Conservation (phyloP, 805 yeast genomes). For the Blastobotrys attinorum region DNA sequence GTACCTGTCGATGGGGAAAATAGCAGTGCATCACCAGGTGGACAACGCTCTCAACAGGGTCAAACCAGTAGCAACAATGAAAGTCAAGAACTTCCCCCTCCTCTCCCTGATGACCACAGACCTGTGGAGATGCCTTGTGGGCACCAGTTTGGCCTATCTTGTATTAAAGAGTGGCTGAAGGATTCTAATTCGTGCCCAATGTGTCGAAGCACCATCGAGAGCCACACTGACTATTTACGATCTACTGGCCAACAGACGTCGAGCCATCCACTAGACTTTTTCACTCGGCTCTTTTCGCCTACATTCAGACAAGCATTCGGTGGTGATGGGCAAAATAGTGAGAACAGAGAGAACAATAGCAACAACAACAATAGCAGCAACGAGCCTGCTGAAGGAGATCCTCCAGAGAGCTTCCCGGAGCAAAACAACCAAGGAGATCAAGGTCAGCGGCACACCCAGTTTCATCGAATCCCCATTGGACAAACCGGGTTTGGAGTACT, state of each 20-base stretch:
- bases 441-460: background rate
- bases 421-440: background rate
- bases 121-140: conserved; percentile 77
- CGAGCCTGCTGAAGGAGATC: background rate
- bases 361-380: background rate
- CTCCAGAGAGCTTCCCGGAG: background rate
- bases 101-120: conserved; percentile 40
- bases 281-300: background rate
- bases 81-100: background rate
- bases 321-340: background rate
- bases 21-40: too few relatives aligned
- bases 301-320: background rate
- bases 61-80: too few relatives aligned
- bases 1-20: conserved; percentile 7
- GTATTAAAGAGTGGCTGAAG: conserved; percentile 77
- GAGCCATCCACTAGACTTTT: conserved; percentile 11
- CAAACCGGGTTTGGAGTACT: background rate
- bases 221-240: conserved; percentile 23
- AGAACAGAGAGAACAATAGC: background rate
- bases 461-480: background rate
- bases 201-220: conserved; percentile 56
- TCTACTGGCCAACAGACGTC: conserved; percentile 13
- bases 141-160: conserved; percentile 80
- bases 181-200: conserved; percentile 75
- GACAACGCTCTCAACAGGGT: too few relatives aligned